These are phyloP conservation scores for Volvariella surrecta DNA, from an alignment of 1,284 basidiomycete species.

Conservation along the genomic window DNA sequence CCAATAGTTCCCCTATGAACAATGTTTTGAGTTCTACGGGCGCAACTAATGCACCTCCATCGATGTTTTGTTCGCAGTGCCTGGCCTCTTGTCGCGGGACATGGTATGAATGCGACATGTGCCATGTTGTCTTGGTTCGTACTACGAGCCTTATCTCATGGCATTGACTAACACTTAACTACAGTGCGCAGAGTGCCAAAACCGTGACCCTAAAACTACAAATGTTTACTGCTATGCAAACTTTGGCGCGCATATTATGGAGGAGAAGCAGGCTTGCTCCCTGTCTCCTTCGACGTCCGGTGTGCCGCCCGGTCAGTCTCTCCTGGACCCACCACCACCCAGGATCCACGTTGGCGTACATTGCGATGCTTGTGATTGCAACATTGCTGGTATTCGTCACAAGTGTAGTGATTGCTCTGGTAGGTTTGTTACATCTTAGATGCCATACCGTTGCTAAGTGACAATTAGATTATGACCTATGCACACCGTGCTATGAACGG, in stretches of 20 bases:
- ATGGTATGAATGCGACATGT: constrained; percentile 36
- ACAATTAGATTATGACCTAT: constrained; percentile 60
- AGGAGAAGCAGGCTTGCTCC: neutral
- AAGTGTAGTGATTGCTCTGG: constrained; percentile 70
- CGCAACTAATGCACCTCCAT: constrained; percentile 4
- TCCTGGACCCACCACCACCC: constrained; percentile 10
- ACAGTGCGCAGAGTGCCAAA: constrained; percentile 23
- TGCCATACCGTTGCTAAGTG: neutral
- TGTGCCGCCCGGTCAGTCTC: neutral
- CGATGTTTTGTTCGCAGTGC: constrained; percentile 32
- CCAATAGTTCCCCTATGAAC: neutral
- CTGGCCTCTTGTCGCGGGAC: constrained; percentile 23
- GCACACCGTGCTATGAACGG: constrained; percentile 42
- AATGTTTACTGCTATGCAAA: neutral
- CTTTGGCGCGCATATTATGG: neutral
- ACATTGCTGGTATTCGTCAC: constrained; percentile 54
- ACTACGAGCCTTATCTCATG: constrained; percentile 1
- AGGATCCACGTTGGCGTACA: constrained; percentile 34
- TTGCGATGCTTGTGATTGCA: constrained; percentile 51
- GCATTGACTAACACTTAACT: constrained; percentile 3
- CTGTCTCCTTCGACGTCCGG: constrained; percentile 4
- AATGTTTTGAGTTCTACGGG: too few relatives aligned
- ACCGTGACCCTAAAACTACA: neutral
- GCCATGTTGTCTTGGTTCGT: constrained; percentile 25
- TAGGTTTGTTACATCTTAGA: constrained; percentile 20